A percentile compares a stretch with the other conserved stretches of the same genome.
Evolutionary conservation across 805 yeast genomes (phyloP).

Genomic region (Yamadazyma scolyti): DNA sequence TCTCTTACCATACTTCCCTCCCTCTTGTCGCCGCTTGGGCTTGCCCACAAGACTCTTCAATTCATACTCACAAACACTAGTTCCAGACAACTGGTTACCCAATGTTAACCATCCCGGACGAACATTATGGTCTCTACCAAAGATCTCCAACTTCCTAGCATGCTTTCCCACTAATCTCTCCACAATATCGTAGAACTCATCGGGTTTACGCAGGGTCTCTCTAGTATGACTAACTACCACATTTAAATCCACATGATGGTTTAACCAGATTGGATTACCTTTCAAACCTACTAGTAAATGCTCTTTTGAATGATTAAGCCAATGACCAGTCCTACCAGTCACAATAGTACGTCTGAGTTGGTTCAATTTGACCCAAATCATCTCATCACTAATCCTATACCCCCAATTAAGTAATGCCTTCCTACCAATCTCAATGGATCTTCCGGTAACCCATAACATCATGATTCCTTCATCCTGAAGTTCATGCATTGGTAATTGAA

Average conservation of each 20-base stretch:
- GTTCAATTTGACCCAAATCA: constrained; percentile 88
- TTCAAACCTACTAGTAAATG: constrained; percentile 83
- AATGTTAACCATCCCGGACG: constrained; percentile 91
- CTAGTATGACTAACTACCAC: constrained; percentile 77
- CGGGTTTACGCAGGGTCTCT: constrained; percentile 89
- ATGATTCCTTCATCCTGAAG: constrained; percentile 83
- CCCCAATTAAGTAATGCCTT: constrained; percentile 80
- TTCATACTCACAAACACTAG: constrained; percentile 55
- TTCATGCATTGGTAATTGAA: constrained; percentile 58
- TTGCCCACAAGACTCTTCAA: no score
- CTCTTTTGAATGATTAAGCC: constrained; percentile 94
- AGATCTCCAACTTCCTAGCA: constrained; percentile 79
- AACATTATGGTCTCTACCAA: constrained; percentile 82
- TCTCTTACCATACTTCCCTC: no score
- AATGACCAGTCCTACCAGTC: constrained; percentile 95
- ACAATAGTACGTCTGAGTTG: constrained; percentile 86
- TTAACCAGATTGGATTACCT: constrained; percentile 75
- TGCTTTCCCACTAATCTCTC: constrained; percentile 79
- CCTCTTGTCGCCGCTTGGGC: no score
- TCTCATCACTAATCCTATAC: constrained; percentile 69
- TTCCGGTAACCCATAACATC: constrained; percentile 91
- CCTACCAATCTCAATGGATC: constrained; percentile 87
- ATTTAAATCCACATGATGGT: constrained; percentile 65
- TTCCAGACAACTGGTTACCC: constrained; percentile 72
- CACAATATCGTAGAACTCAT: constrained; percentile 78